phyloP scores from a whole-genome alignment of 2,329 filamentous ascomycete genomes.

The Diaporthe caulivora region DNA sequence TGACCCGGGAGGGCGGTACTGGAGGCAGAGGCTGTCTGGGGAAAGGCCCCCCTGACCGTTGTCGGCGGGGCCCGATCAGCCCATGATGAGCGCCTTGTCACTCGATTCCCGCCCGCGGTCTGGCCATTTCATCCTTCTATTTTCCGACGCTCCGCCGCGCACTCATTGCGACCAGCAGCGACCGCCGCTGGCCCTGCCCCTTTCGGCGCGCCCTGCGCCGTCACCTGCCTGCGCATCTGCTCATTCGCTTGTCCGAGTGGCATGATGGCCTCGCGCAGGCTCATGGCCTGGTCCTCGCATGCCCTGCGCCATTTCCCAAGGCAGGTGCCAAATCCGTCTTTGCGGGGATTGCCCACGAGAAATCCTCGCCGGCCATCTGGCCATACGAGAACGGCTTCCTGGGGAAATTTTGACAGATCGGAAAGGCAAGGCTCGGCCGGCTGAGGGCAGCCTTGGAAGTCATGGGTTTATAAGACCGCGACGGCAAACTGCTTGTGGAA shows the following conservation, averaged over 20 bases:
- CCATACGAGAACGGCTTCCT: slow-evolving; percentile 30
- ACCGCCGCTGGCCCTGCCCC: neutral
- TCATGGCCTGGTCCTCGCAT: neutral
- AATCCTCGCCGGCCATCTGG: slow-evolving; percentile 36
- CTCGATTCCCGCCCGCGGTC: slow-evolving; percentile 33
- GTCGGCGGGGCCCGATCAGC: slow-evolving; percentile 40
- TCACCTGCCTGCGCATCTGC: slow-evolving; percentile 32
- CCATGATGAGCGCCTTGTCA: slow-evolving; percentile 37
- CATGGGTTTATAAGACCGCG: slow-evolving; percentile 35
- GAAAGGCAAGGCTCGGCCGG: slow-evolving; percentile 36
- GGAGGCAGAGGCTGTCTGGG: slow-evolving; percentile 6
- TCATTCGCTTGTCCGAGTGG: slow-evolving; percentile 26
- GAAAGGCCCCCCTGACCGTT: slow-evolving; percentile 9
- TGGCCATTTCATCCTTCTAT: slow-evolving; percentile 36
- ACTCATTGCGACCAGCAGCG: slow-evolving; percentile 16
- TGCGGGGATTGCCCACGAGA: slow-evolving; percentile 33
- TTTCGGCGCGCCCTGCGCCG: neutral
- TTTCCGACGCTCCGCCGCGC: slow-evolving; percentile 23
- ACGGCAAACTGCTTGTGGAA: slow-evolving; percentile 31
- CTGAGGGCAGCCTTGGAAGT: slow-evolving; percentile 20
- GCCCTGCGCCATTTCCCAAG: neutral
- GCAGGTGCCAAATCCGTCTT: neutral
- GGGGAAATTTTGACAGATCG: slow-evolving; percentile 33
- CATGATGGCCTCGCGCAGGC: slow-evolving; percentile 33
- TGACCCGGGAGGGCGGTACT: slow-evolving; percentile 13